Evolutionary conservation across 768 basidiomycete genomes (phyloP).

Genomic region (Rickenella mellea): DNA sequence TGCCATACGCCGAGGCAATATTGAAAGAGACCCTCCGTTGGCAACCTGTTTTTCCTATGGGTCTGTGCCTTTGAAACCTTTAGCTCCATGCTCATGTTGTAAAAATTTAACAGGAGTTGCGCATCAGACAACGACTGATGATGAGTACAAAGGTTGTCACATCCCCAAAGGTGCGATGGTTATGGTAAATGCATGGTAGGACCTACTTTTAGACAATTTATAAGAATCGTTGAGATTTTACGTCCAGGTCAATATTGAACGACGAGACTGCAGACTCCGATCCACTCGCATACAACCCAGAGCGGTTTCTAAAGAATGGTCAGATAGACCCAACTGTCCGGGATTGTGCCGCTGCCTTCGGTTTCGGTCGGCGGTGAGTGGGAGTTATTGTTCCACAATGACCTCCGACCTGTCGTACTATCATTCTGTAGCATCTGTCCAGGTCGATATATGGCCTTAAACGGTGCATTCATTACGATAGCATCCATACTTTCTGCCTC

Average conservation of each 20-base stretch:
- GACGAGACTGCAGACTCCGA: conserved; percentile 19
- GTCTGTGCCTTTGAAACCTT: neutral
- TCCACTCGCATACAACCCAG: conserved; percentile 19
- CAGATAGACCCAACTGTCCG: conserved; percentile 6
- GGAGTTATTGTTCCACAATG: neutral
- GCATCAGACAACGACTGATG: conserved; percentile 14
- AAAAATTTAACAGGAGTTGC: conserved; percentile 7
- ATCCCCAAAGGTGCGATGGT: conserved; percentile 18
- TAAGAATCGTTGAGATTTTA: no score
- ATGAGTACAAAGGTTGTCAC: conserved; percentile 16
- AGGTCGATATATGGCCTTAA: conserved; percentile 5
- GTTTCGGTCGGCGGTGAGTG: conserved; percentile 16
- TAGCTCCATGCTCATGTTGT: no score
- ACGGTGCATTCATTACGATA: conserved; percentile 3
- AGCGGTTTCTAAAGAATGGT: conserved; percentile 15
- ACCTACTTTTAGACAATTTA: neutral
- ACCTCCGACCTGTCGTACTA: no score
- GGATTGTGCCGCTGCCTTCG: conserved; percentile 13
- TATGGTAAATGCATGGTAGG: conserved; percentile 16
- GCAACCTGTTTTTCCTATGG: conserved; percentile 7
- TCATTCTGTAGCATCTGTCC: conserved; percentile 7
- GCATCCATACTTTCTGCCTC: conserved; percentile 2
- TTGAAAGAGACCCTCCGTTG: conserved; percentile 12
- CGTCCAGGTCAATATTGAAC: conserved; percentile 23
- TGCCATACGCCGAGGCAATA: conserved; percentile 13